Percentiles rank a stretch among this genome's conserved stretches.
These are phyloP conservation scores for Porphyrellus cyaneotinctus DNA, from an alignment of 768 basidiomycete genomes.

Conservation along the genomic window DNA sequence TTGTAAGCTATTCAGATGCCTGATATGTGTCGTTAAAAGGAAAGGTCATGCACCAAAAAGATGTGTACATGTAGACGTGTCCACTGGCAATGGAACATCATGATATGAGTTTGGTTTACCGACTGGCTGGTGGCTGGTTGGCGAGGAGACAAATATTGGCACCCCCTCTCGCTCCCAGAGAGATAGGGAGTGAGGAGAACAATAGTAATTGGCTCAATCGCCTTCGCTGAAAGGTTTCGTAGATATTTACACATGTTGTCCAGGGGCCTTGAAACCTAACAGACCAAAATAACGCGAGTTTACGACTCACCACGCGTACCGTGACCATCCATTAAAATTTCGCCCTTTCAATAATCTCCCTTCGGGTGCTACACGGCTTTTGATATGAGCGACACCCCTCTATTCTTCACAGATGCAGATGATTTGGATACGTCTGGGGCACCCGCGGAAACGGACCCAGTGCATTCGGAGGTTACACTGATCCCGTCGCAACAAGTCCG, in stretches of 20 bases:
- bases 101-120: too few species aligned
- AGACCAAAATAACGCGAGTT: slow-evolving; percentile 25
- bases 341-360: not conserved
- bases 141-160: too few species aligned
- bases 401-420: slow-evolving; percentile 60
- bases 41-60: not conserved
- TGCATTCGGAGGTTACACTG: not conserved
- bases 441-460: not conserved
- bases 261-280: slow-evolving; percentile 12
- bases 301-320: slow-evolving; percentile 3
- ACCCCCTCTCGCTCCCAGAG: too few species aligned
- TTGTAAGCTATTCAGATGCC: not conserved
- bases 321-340: not conserved
- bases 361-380: not conserved
- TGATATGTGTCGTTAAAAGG: not conserved
- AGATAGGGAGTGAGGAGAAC: too few species aligned
- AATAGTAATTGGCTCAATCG: too few species aligned
- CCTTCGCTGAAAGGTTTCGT: too few species aligned
- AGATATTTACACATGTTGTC: slow-evolving; percentile 6
- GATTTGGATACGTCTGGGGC: slow-evolving; percentile 39
- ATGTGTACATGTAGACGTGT: not conserved
- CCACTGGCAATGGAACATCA: not conserved
- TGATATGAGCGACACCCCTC: slow-evolving; percentile 19
- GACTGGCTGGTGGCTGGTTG: not conserved
- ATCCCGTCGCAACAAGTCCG: slow-evolving; percentile 12